Base-by-base conservation (phyloP, 2,329 filamentous ascomycete genomes). In the Fusarium sp. region DNA sequence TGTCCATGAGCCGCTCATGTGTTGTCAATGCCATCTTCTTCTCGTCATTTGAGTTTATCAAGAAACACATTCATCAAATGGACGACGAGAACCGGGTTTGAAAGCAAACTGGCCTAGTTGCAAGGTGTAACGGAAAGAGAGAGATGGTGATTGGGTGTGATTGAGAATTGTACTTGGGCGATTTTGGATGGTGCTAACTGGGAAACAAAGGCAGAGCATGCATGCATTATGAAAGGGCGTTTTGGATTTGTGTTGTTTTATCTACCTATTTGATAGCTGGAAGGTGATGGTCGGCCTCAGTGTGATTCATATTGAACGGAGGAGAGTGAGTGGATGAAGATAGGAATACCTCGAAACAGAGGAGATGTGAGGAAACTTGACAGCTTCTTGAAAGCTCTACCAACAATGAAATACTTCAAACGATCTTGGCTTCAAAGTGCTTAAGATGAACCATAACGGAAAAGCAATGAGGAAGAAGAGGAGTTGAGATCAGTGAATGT, bases 21-120 rank as follows among this genome's bases (percentile, higher is more conserved):
- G 85, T 93, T 53, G 90, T 96, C 72, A 97, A 97, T 77, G 92
- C 93, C 70, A 92, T 97, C 74, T 97, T 97, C 85, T 97, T 97
- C 82, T 94, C 92, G 43, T 91, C 90, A 39, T 97, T 96, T 77
- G 93, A 97, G 80, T 90, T 93, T 73, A 87, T 93, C 73, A 96
- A 96, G 82, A 91, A 90, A 77, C 84, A 85, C 69, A 88, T 89
- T 79, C 85, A 87, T 75, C 79, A 81, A 11, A 80, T 87, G 68
- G 84, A 88, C 39, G 84, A 88, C 50, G 73, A 78, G 22, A 62
- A 67, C 36, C 66, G 39, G 55, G 39, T 40, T 31, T 69, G 58
- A 67, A 21, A 51, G 15, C 17, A 52, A 21, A 36, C 22, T 45
- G 43, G 22, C 14, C 21, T 21, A 19, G 7, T 42, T 26, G n/a